Conservation (phyloP, 768 basidiomycete genomes). For the Tylopilus balloui region DNA sequence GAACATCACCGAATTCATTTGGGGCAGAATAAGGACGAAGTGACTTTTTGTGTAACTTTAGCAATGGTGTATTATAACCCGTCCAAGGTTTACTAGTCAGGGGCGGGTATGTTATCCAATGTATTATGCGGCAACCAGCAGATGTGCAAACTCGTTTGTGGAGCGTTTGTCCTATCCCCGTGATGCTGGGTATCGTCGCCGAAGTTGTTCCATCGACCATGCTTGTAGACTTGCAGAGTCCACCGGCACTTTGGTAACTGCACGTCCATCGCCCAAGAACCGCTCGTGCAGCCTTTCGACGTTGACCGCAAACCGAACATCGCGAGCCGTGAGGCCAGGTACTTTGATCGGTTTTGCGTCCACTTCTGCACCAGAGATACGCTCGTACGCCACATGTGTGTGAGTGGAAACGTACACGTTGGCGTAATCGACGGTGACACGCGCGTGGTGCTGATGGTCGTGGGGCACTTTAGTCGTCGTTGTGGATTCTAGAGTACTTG, state of each 20-base stretch:
- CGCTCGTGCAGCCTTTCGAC: constrained; percentile 35
- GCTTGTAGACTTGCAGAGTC: constrained; percentile 8
- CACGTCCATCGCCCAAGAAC: constrained; percentile 22
- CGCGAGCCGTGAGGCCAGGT: constrained; percentile 47
- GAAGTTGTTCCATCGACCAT: constrained; percentile 26
- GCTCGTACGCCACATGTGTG: constrained; percentile 27
- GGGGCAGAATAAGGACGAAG: constrained; percentile 19
- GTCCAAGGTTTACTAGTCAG: background rate
- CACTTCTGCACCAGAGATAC: background rate
- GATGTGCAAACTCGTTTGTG: background rate
- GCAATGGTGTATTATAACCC: background rate
- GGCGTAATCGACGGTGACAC: constrained; percentile 25
- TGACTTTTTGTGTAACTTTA: background rate
- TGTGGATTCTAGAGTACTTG: background rate
- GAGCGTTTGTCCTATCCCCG: background rate
- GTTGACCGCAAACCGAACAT: constrained; percentile 44
- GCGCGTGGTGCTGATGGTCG: constrained; percentile 28
- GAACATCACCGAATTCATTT: constrained; percentile 27
- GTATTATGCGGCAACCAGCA: constrained; percentile 3
- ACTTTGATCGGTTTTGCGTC: constrained; percentile 14
- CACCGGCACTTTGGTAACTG: constrained; percentile 20
- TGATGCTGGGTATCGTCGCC: constrained; percentile 16
- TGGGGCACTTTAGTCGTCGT: background rate
- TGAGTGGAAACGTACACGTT: constrained; percentile 22
- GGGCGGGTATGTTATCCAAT: constrained; percentile 4